Conservation (phyloP, 257 asterid genomes). For the Cruciata laevipes region DNA sequence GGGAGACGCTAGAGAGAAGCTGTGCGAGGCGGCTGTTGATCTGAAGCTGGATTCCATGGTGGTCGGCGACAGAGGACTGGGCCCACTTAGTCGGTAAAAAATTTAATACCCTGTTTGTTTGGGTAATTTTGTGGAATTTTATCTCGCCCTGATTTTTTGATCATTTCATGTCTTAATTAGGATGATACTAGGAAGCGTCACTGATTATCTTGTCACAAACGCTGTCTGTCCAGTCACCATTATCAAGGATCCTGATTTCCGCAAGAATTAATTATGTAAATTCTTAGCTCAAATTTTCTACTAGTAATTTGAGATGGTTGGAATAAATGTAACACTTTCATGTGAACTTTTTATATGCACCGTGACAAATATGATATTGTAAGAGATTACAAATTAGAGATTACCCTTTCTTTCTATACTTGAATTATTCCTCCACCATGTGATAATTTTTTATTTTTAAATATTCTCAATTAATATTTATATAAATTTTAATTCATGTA, state of each 20-base stretch:
- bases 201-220: conserved; percentile 44
- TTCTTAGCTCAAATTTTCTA: background rate
- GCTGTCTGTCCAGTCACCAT: conserved; percentile 71
- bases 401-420: too few species aligned
- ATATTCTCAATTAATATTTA: too few species aligned
- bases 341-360: too few species aligned
- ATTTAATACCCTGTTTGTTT: background rate
- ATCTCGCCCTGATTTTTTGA: background rate
- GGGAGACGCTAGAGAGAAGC: conserved; percentile 96
- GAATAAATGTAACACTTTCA: too few species aligned
- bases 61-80: conserved; percentile 82
- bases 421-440: too few species aligned
- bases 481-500: too few species aligned
- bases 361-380: too few species aligned
- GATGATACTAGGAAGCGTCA: conserved; percentile 77
- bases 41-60: conserved; percentile 68
- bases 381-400: too few species aligned
- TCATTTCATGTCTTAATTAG: conserved; percentile 21
- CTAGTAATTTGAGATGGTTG: too few species aligned
- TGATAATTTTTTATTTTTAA: too few species aligned
- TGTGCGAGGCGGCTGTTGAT: conserved; percentile 52
- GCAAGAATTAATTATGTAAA: conserved; percentile 24
- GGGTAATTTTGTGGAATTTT: background rate
- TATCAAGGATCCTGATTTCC: conserved; percentile 63
- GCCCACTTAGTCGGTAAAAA: conserved; percentile 61